These are phyloP conservation scores for Rhodotorula kratochvilovae DNA, from an alignment of 768 basidiomycete genomes.

Conservation along the genomic window DNA sequence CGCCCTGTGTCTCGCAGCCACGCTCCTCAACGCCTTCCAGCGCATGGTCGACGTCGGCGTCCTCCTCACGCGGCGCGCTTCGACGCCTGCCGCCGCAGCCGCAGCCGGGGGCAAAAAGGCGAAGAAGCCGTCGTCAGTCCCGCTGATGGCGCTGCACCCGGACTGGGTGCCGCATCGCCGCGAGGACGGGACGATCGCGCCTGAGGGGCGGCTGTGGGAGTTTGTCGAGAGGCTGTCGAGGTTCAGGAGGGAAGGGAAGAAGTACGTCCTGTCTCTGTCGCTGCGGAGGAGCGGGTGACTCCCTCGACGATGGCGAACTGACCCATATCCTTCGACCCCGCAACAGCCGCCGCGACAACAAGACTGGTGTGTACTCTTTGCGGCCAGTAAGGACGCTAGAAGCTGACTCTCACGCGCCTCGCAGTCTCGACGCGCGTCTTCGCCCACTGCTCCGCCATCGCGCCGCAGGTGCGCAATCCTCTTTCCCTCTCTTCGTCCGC, in stretches of 20 bases:
- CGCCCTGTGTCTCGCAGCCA: slow-evolving; percentile 2
- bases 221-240: slow-evolving; percentile 36
- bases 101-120: neutral
- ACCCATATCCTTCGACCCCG: neutral
- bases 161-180: slow-evolving; percentile 31
- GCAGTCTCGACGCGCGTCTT: slow-evolving; percentile 36
- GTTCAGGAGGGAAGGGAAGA: slow-evolving; percentile 42
- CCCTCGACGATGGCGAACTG: no score
- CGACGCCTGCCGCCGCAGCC: neutral
- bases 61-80: slow-evolving; percentile 24
- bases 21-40: slow-evolving; percentile 40
- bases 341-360: slow-evolving; percentile 29
- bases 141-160: slow-evolving; percentile 40
- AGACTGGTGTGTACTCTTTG: slow-evolving; percentile 10
- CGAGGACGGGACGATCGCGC: slow-evolving; percentile 19
- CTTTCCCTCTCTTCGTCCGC: neutral
- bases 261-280: slow-evolving; percentile 4
- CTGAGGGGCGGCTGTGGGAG: slow-evolving; percentile 32
- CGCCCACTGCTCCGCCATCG: slow-evolving; percentile 32
- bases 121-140: slow-evolving; percentile 21
- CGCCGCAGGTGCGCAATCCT: slow-evolving; percentile 9
- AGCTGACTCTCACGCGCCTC: no score
- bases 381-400: rapidly evolving
- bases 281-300: no score
- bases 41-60: slow-evolving; percentile 38